These are phyloP conservation scores for Suillus paluster DNA, from an alignment of 768 basidiomycete genomes.

Conservation along the genomic window DNA sequence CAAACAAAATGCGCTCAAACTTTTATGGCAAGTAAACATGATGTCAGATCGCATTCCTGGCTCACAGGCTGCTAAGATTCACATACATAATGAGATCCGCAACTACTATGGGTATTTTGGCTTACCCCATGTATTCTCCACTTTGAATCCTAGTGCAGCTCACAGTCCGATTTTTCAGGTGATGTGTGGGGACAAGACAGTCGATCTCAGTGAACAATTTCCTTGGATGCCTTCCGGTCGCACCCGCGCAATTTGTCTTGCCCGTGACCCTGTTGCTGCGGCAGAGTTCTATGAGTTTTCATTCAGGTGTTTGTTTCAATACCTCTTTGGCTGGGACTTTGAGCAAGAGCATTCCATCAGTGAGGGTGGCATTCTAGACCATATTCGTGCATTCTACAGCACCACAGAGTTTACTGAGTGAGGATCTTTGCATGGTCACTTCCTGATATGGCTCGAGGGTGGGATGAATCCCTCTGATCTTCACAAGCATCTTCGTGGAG, in stretches of 20 bases:
- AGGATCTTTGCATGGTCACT: slow-evolving; percentile 36
- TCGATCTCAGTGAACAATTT: slow-evolving; percentile 15
- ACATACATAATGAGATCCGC: slow-evolving; percentile 25
- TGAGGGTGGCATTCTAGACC: slow-evolving; percentile 33
- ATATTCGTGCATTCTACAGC: slow-evolving; percentile 35
- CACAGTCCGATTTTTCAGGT: slow-evolving; percentile 38
- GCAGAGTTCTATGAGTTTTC: slow-evolving; percentile 37
- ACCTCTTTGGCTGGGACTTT: slow-evolving; percentile 35
- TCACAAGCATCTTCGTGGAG: slow-evolving; percentile 21
- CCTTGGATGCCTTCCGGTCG: slow-evolving; percentile 20
- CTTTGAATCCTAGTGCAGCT: slow-evolving; percentile 23
- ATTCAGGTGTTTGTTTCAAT: slow-evolving; percentile 27
- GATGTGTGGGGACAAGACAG: slow-evolving; percentile 24
- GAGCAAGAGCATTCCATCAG: slow-evolving; percentile 4
- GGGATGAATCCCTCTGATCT: slow-evolving; percentile 36
- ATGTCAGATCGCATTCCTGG: slow-evolving; percentile 37
- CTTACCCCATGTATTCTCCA: slow-evolving; percentile 31
- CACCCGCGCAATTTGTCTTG: slow-evolving; percentile 28
- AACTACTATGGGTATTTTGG: slow-evolving; percentile 35
- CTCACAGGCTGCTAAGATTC: slow-evolving; percentile 32
- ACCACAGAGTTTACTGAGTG: slow-evolving; percentile 29
- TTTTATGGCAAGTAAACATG: slow-evolving; percentile 33
- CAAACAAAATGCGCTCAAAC: slow-evolving; percentile 23
- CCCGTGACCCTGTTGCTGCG: slow-evolving; percentile 40
- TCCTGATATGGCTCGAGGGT: slow-evolving; percentile 35